These are phyloP conservation scores for Alternaria dauci DNA, from an alignment of 2,329 filamentous ascomycete genomes.

Conservation along the genomic window DNA sequence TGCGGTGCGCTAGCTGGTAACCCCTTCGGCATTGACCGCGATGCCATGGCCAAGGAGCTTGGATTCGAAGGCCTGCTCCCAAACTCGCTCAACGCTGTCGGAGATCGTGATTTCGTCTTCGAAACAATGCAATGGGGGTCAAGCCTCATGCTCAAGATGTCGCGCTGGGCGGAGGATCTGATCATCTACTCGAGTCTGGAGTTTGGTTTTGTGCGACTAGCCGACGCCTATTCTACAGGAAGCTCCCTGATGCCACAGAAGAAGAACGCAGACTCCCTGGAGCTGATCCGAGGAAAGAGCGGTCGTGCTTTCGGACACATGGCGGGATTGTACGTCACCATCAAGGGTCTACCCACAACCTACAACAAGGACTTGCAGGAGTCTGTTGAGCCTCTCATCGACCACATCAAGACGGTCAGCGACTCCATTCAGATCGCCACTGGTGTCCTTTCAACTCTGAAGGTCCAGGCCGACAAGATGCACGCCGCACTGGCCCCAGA, in stretches of 20 bases:
- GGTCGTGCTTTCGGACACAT: conserved; percentile 82
- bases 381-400: conserved; percentile 83
- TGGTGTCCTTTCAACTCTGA: conserved; percentile 78
- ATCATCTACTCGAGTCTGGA: conserved; percentile 82
- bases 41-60: conserved; percentile 79
- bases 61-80: conserved; percentile 78
- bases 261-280: conserved; percentile 80
- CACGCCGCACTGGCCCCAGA: conserved; percentile 77
- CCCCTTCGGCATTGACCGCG: conserved; percentile 81
- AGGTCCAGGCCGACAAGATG: conserved; percentile 77
- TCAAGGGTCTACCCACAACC: conserved; percentile 78
- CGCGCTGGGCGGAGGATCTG: conserved; percentile 82
- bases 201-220: conserved; percentile 77
- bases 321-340: conserved; percentile 79
- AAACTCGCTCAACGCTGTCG: conserved; percentile 80
- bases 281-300: conserved; percentile 78
- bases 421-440: conserved; percentile 86
- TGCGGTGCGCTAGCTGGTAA: conserved; percentile 83
- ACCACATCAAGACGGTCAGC: conserved; percentile 80
- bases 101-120: conserved; percentile 81
- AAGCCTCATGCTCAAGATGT: conserved; percentile 81
- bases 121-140: conserved; percentile 83
- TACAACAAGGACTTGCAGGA: conserved; percentile 97
- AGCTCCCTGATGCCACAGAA: conserved; percentile 83
- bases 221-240: conserved; percentile 82